Base-by-base conservation (phyloP, 1,139 yeast genomes). In the Yamadazyma taylorii region DNA sequence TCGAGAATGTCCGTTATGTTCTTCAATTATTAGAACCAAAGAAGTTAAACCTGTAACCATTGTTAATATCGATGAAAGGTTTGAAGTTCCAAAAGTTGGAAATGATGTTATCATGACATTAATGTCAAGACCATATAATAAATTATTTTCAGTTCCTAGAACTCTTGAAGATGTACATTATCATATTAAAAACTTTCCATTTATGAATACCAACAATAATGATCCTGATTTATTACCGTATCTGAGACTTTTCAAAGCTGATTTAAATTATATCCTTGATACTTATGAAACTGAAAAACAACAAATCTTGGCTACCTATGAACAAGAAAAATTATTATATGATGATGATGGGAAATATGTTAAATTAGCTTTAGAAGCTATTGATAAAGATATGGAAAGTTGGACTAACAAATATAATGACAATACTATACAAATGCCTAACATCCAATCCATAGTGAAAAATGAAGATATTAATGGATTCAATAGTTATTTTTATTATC, bases 1-100 rank as follows among this genome's bases (percentile, higher is more conserved):
- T 47, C 76, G 81, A 41, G 85, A 83, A 38, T 94, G 99, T 56
- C 98, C 99, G 0, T 64, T 94, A 17, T 94, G 99, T 58, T 74
- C 81, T 5, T 81, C 81, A 33, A 64, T 76, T 22, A 79, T 92
- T 12, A 71, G 81, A 30, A 73, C 77, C 25, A 61, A 64, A 7
- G 81, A 79, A 35, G 66, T 82, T 8, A 74, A 81, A 40, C 94
- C 97, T 0, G 97, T 88, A 2, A 61, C 84, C 42, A 69, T 82
- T 23, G 71, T 69, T 38, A 63, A 64, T 21, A 55, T 72, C 3
- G 85, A 83, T 49, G 82, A 76, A 32, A 56, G 75, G 33, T 75
- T 77, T 40, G 85, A 78, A 40, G 63, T 69, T 2, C 95, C 96
- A 0, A 70, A 68, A 34, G 66, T 76, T 3, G 81, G 81, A 6